Evolutionary conservation across 208 protist species (phyloP).

Genomic region (Acanthamoeba lenticulata): DNA sequence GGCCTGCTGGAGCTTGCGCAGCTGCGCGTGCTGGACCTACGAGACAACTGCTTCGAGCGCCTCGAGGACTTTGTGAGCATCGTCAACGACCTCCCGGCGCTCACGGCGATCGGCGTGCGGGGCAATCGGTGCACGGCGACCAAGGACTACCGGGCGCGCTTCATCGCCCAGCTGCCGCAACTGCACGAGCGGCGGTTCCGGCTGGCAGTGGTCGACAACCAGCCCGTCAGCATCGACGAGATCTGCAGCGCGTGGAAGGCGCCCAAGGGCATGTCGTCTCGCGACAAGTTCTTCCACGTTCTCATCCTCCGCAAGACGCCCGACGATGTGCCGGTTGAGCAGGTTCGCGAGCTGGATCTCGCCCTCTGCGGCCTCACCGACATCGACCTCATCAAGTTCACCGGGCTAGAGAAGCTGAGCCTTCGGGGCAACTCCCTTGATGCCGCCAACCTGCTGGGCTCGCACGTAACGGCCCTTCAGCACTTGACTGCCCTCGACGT

Average conservation of each 20-base stretch:
- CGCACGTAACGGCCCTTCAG: not conserved
- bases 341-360: slow-evolving; percentile 33
- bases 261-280: not conserved
- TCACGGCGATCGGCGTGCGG: slow-evolving; percentile 25
- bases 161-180: slow-evolving; percentile 23
- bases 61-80: slow-evolving; percentile 42
- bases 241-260: slow-evolving; percentile 50
- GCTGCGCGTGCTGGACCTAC: slow-evolving; percentile 47
- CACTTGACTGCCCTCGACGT: slow-evolving; percentile 9
- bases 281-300: slow-evolving; percentile 60
- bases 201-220: not conserved
- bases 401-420: slow-evolving; percentile 25
- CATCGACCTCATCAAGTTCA: slow-evolving; percentile 25
- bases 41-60: slow-evolving; percentile 52
- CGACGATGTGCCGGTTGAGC: not conserved
- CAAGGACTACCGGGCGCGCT: slow-evolving; percentile 31
- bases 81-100: not conserved
- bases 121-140: slow-evolving; percentile 20
- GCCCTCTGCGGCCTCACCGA: slow-evolving; percentile 19
- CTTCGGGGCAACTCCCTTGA: slow-evolving; percentile 27
- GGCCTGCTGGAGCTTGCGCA: not conserved
- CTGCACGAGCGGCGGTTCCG: slow-evolving; percentile 33
- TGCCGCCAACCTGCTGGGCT: not conserved
- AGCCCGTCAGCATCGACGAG: slow-evolving; percentile 40
- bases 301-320: slow-evolving; percentile 58